Evolutionary conservation across 75 land plant genomes (phyloP).

Genomic region (Pinus albicaulis): DNA sequence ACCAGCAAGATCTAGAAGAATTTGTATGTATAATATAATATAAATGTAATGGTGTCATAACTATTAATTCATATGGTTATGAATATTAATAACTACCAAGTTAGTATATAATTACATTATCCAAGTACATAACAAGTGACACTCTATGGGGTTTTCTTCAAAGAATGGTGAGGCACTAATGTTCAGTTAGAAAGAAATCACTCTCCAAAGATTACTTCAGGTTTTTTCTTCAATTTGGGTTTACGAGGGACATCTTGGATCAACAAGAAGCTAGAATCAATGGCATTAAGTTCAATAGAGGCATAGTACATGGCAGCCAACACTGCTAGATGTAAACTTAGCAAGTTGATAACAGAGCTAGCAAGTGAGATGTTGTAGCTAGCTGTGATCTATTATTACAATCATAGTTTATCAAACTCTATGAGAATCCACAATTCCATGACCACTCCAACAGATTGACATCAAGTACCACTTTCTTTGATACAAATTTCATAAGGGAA

Average conservation of each 20-base stretch:
- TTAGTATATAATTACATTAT: too few species aligned
- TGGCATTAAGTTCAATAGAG: not conserved
- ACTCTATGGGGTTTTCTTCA: too few species aligned
- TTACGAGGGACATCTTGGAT: not conserved
- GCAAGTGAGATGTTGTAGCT: not conserved
- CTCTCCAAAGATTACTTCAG: not conserved
- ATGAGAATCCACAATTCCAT: not conserved
- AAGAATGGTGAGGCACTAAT: too few species aligned
- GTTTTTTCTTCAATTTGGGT: not conserved
- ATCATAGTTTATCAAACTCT: not conserved
- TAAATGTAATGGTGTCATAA: too few species aligned
- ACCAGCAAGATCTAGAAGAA: slow-evolving; percentile 80
- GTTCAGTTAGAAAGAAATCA: too few species aligned
- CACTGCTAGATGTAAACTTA: not conserved
- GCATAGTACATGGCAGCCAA: not conserved
- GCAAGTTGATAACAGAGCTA: not conserved
- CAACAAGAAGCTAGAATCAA: not conserved
- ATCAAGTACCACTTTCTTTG: not conserved
- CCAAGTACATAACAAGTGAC: too few species aligned
- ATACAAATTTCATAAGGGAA: not conserved
- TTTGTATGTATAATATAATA: too few species aligned
- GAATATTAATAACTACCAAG: too few species aligned
- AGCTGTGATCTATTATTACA: not conserved
- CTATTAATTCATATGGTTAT: too few species aligned
- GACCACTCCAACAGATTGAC: not conserved